A percentile compares a stretch with the other conserved stretches of the same genome.
phyloP scores from a whole-genome alignment of 2,329 filamentous ascomycete genomes.

The Claviceps africana region DNA sequence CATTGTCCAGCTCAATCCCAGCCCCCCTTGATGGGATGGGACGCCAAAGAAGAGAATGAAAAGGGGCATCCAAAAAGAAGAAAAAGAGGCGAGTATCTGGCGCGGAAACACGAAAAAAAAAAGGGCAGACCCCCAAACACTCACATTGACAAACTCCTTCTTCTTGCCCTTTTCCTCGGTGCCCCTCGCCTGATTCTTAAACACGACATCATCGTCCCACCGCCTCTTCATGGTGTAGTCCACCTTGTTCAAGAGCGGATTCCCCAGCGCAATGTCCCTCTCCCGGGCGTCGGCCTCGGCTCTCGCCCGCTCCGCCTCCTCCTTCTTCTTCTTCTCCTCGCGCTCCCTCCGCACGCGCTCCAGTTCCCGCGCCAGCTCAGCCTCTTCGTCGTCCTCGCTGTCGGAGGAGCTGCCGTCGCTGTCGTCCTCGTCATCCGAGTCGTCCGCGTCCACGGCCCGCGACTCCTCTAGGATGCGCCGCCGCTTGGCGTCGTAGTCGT shows the following conservation, averaged over 20 bases:
- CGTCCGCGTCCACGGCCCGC: conserved; percentile 70
- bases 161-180: conserved; percentile 84
- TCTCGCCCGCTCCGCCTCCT: conserved; percentile 65
- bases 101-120: not conserved
- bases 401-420: conserved; percentile 34
- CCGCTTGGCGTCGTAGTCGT: conserved; percentile 69
- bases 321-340: conserved; percentile 28
- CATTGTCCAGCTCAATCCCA: too few species aligned
- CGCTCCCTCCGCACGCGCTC: conserved; percentile 80
- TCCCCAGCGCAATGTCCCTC: conserved; percentile 78
- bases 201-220: conserved; percentile 98
- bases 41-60: too few species aligned
- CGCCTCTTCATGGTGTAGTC: conserved; percentile 85
- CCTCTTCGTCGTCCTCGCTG: conserved; percentile 44
- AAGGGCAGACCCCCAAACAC: too few species aligned
- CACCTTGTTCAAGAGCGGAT: conserved; percentile 75
- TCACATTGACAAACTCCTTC: conserved; percentile 93
- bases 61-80: not conserved
- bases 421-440: conserved; percentile 35
- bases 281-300: conserved; percentile 74
- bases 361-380: conserved; percentile 79
- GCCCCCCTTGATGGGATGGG: too few species aligned
- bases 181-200: conserved; percentile 94
- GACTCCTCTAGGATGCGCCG: conserved; percentile 78
- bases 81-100: not conserved